Base-by-base conservation (phyloP, 208 protist species). In the Herpetomonas muscarum region DNA sequence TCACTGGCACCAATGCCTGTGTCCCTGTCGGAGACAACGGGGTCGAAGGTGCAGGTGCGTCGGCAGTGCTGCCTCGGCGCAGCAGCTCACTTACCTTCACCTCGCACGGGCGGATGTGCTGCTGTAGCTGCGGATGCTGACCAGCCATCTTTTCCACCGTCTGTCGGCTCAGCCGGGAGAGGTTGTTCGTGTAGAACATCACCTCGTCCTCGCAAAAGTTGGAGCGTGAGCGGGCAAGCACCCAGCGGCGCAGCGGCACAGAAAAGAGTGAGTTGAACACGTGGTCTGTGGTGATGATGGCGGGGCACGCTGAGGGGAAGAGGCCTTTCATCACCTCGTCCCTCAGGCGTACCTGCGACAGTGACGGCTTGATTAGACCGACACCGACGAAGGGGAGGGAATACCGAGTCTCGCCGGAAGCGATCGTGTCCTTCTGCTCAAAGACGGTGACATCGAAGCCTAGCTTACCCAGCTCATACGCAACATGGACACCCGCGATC, bases 391-490 rank as follows among this genome's bases (percentile, higher is more conserved):
- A 89, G 2, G 85, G 85, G 9, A 89, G 72, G 0, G 80, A 45
- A 54, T 74, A 70, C 10, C 61, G 61, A n/a, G 88, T 92, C 49
- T 76, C 82, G 15, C 79, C 80, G 3, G 55, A 67, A n/a, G 67
- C 85, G 31, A 85, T 61, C 3, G 51, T 44, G 39, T 22, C 19
- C 21, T 54, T 51, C 0, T 82, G 64, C 36, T 94, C 88, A 59
- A 91, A 92, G 10, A 94, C 82, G 1, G 80, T 91, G 19, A 94
- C 88, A 5, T 79, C 55, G 45, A 94, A 94, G 13, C 88, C 88
- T 6, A 92, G 46, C 25, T 79, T 67, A 10, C 78, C 85, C 21
- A 94, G 71, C 64, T 94, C 88, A 56, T 94, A 90, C 7, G 88
- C 88, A 0, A 81, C 78, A 64, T 94, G 88, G 13, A 94, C 85